Base-by-base conservation (phyloP, 345 rosid species). In the Brassica juncea region DNA sequence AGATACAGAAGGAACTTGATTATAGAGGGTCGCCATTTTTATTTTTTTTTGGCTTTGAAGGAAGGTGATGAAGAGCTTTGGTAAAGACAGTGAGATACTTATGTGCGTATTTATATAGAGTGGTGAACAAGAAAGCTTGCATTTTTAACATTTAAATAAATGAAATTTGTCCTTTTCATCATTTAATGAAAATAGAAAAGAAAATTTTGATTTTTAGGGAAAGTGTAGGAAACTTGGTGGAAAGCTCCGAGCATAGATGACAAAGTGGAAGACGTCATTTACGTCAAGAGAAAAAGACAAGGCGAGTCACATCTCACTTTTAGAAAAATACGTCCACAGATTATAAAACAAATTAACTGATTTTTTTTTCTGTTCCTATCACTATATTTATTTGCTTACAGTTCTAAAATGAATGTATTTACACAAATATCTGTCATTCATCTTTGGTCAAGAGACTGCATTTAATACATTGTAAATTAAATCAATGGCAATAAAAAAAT, bases 251-350 rank as follows among this genome's bases (percentile, higher is more conserved):
- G 64, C 60, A 32, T 70, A 67, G 57, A 52, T 52, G 74, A 66
- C 49, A 57, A 79, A 73, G 82, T 67, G 82, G 82, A 79, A 61
- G 44, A 73, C 74, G 82, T 73, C 82, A 79, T 61, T 32, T 73
- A 49, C 49, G 74, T 73, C 74, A 79, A 73, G 58, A 16, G 78
- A 34, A 68, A 73, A 79, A 35, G 82, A 61, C 70, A 59, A 60
- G 2, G 66, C 6, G 6, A 72, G 82, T 79, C 74, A 73, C 64
- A 25, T 79, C 74, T 23, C 32, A 68, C 74, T 67, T 67, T 25
- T 9, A 23, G 11, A 44, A 44, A 25, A n/a, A 7, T 44, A 78
- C 55, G 71, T 65, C 27, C 49, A 39, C 37, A 42, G 57, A 19
- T 14, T 12, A 1, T 60, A 52, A 9, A 32, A 67, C 61, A 39